Evolutionary conservation across 169 alveolate species (phyloP).

Genomic region (Perkinsus chesapeaki): DNA sequence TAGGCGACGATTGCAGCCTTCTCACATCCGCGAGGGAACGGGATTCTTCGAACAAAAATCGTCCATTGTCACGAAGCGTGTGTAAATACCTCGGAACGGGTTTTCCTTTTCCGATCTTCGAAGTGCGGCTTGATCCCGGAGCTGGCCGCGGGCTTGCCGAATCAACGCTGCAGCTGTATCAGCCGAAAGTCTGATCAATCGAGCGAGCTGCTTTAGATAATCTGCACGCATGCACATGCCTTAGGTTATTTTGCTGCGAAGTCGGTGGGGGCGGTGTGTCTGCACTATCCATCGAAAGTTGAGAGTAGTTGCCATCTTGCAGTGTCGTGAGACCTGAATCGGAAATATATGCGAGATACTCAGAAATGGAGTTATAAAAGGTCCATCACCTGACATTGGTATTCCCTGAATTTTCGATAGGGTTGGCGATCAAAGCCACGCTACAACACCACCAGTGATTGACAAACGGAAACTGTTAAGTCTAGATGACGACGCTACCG

Average conservation of each 20-base stretch:
- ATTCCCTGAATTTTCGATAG: too few species aligned
- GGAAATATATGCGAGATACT: too few species aligned
- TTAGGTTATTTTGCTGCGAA: neutral
- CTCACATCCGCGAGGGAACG: neutral
- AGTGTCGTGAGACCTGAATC: neutral
- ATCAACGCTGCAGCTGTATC: neutral
- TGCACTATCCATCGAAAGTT: neutral
- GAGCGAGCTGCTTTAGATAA: too few species aligned
- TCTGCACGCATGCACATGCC: neutral
- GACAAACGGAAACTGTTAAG: too few species aligned
- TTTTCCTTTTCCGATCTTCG: neutral
- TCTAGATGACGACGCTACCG: too few species aligned
- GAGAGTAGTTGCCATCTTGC: neutral
- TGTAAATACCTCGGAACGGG: neutral
- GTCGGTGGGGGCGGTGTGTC: neutral
- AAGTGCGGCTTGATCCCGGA: neutral
- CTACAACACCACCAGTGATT: too few species aligned
- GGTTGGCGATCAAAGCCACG: too few species aligned
- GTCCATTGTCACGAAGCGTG: neutral
- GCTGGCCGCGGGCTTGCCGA: neutral
- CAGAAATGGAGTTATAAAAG: too few species aligned
- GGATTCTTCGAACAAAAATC: neutral
- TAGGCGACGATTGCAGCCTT: neutral
- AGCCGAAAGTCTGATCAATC: neutral
- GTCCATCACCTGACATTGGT: too few species aligned